Conservation (phyloP, 306 rosid genomes). For the Hylodesmum podocarpum region DNA sequence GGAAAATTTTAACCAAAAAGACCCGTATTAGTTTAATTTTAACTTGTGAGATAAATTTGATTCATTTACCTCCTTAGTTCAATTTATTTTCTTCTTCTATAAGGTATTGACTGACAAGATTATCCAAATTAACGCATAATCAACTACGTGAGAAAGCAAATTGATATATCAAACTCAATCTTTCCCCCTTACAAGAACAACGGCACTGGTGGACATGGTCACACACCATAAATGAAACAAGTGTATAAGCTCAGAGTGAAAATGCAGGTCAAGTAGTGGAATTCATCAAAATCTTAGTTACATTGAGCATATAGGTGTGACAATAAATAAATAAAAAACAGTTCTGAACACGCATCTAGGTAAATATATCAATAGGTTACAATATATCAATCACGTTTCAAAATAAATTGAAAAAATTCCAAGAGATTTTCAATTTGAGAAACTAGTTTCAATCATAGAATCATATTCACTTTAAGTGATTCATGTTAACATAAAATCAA, state of each 20-base stretch:
- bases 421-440: neutral
- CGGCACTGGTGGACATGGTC: neutral
- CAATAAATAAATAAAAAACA: constrained; percentile 2
- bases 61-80: neutral
- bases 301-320: neutral
- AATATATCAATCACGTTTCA: neutral
- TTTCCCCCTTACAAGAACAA: neutral
- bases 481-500: neutral
- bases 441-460: neutral
- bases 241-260: neutral
- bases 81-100: neutral
- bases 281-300: neutral
- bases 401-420: neutral
- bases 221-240: neutral
- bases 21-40: neutral
- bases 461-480: neutral
- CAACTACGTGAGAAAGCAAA: constrained; percentile 17
- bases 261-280: neutral
- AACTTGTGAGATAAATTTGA: neutral
- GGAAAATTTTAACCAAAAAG: too few species aligned
- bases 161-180: constrained; percentile 1
- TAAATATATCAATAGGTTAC: neutral
- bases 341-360: neutral
- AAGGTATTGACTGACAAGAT: neutral
- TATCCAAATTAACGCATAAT: neutral